Percentiles rank a stretch among this genome's conserved stretches.
Evolutionary conservation across 1,139 yeast genomes (phyloP).

Genomic region (Saccharomycopsis hybrid): DNA sequence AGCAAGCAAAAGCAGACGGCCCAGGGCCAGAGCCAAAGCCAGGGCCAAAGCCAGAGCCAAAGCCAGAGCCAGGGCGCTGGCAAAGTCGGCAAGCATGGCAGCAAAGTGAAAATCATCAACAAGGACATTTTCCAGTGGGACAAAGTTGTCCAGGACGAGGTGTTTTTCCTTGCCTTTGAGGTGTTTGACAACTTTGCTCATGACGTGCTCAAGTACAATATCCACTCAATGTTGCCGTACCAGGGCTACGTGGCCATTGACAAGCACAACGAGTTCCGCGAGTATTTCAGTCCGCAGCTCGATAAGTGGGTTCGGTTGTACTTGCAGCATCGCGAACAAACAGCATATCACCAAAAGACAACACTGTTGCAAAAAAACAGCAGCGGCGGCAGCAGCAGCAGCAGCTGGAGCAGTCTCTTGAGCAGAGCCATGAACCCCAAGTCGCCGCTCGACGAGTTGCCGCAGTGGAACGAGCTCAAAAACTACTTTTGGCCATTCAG

Average conservation of each 20-base stretch:
- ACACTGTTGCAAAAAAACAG: slow-evolving; percentile 24
- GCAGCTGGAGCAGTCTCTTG: too few species aligned
- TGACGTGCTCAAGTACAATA: slow-evolving; percentile 73
- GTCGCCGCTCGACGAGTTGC: slow-evolving; percentile 24
- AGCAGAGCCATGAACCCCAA: slow-evolving; percentile 20
- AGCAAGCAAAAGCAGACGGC: slow-evolving; percentile 41
- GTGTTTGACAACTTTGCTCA: slow-evolving; percentile 85
- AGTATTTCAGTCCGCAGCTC: slow-evolving; percentile 63
- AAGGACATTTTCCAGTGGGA: slow-evolving; percentile 76
- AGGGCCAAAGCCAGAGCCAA: slow-evolving; percentile 19
- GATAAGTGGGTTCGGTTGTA: slow-evolving; percentile 55
- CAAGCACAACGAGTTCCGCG: slow-evolving; percentile 69
- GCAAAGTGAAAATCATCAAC: slow-evolving; percentile 61
- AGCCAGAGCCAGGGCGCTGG: slow-evolving; percentile 14
- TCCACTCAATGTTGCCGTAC: slow-evolving; percentile 56
- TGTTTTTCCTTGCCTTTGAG: slow-evolving; percentile 75
- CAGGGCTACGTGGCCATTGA: slow-evolving; percentile 79
- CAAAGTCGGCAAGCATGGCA: slow-evolving; percentile 34
- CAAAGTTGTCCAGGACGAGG: slow-evolving; percentile 55
- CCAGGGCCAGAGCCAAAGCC: slow-evolving; percentile 21
- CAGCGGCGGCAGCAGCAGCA: slow-evolving; percentile 2
- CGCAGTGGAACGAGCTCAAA: slow-evolving; percentile 23
- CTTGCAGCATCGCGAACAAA: slow-evolving; percentile 47
- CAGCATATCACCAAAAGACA: slow-evolving; percentile 31
- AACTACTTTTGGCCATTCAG: slow-evolving; percentile 51